These are phyloP conservation scores for Holtermanniella nyarrowii DNA, from an alignment of 768 basidiomycete species.

Conservation along the genomic window DNA sequence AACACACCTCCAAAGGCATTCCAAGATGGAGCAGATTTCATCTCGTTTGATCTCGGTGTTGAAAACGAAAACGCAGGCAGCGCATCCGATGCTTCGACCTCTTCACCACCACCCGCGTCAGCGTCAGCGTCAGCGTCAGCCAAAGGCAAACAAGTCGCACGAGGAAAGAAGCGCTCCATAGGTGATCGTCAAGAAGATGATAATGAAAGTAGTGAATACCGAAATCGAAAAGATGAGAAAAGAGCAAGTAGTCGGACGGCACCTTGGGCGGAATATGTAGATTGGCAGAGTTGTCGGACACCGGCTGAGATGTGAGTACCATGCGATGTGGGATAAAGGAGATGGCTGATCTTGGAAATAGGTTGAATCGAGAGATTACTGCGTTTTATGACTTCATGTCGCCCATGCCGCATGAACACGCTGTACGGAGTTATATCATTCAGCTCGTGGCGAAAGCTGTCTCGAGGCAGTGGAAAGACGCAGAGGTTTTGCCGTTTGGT, in stretches of 20 bases:
- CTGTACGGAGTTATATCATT: conserved; percentile 65
- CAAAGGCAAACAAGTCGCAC: background rate
- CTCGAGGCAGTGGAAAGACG: conserved; percentile 60
- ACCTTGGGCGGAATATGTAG: conserved; percentile 62
- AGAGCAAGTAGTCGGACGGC: conserved; percentile 40
- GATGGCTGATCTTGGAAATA: background rate
- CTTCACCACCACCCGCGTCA: too few species aligned
- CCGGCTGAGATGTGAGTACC: conserved; percentile 69
- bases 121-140: background rate
- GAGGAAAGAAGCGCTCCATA: conserved; percentile 3
- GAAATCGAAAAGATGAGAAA: conserved; percentile 49
- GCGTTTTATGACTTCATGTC: conserved; percentile 81
- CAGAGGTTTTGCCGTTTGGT: conserved; percentile 75
- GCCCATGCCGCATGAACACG: conserved; percentile 74
- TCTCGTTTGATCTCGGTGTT: conserved; percentile 22
- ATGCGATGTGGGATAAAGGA: background rate
- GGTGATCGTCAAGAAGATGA: conserved; percentile 41
- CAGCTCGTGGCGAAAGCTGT: conserved; percentile 59
- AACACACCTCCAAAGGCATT: conserved; percentile 6
- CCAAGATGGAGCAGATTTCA: conserved; percentile 28
- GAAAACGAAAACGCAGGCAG: background rate
- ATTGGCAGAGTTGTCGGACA: conserved; percentile 64
- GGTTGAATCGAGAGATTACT: conserved; percentile 76
- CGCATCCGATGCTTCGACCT: background rate
- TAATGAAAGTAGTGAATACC: too few species aligned